These are phyloP conservation scores for Colletotrichum cuscutae DNA, from an alignment of 2,329 filamentous ascomycete genomes.

Conservation along the genomic window DNA sequence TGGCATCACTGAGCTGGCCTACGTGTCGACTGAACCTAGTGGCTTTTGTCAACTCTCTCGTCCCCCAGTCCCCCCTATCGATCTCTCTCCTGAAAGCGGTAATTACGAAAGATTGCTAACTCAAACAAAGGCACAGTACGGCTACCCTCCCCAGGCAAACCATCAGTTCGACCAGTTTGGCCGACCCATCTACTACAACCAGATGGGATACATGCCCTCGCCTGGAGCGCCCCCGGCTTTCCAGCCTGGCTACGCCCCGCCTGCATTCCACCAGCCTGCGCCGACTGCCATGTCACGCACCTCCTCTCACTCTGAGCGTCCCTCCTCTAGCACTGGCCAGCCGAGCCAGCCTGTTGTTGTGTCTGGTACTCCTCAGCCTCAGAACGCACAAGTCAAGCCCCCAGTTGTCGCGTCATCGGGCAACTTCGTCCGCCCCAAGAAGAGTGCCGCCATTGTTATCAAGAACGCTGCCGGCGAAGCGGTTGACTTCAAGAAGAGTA, in stretches of 20 bases:
- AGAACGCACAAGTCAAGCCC: slow-evolving; percentile 66
- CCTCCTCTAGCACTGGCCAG: slow-evolving; percentile 73
- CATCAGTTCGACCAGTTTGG: slow-evolving; percentile 53
- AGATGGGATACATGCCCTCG: slow-evolving; percentile 61
- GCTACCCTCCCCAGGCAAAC: slow-evolving; percentile 57
- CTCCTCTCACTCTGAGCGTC: slow-evolving; percentile 79
- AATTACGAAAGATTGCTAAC: slow-evolving; percentile 81
- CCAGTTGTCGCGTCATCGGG: slow-evolving; percentile 53
- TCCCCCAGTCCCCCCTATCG: slow-evolving; percentile 50
- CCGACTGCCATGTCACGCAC: slow-evolving; percentile 82
- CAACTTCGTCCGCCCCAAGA: slow-evolving; percentile 65
- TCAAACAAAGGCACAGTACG: slow-evolving; percentile 73
- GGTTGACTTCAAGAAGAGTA: slow-evolving; percentile 71
- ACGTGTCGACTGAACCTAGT: slow-evolving; percentile 36
- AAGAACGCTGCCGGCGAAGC: slow-evolving; percentile 85
- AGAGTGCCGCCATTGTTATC: slow-evolving; percentile 83
- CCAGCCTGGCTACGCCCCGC: slow-evolving; percentile 54
- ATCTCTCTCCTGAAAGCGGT: slow-evolving; percentile 76
- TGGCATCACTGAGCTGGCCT: slow-evolving; percentile 41
- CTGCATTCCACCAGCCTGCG: slow-evolving; percentile 48
- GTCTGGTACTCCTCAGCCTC: slow-evolving; percentile 70
- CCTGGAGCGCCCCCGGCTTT: slow-evolving; percentile 51
- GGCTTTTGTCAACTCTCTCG: not conserved
- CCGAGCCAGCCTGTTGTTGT: slow-evolving; percentile 67
- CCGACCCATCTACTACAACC: slow-evolving; percentile 53